These are phyloP conservation scores for Magnolia sinica DNA, from an alignment of 164 flowering plant genomes.

Conservation along the genomic window DNA sequence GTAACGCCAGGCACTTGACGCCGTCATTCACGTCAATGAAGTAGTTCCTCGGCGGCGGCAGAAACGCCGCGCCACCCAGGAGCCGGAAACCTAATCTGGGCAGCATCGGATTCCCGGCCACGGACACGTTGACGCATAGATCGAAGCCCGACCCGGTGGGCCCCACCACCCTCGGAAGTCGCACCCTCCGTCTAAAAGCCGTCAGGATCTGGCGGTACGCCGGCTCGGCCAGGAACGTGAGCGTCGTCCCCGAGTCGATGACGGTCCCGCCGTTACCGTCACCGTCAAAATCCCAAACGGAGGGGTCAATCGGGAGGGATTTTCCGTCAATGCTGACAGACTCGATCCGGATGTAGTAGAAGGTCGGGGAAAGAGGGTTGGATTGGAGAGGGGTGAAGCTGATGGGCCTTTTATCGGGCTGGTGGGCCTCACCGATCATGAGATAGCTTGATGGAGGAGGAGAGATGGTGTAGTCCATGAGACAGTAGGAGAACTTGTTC, in stretches of 20 bases:
- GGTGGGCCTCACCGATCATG: slow-evolving; percentile 40
- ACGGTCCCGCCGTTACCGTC: slow-evolving; percentile 72
- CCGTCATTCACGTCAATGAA: slow-evolving; percentile 50
- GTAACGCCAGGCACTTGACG: slow-evolving; percentile 69
- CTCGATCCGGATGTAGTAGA: slow-evolving; percentile 61
- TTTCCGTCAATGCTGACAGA: slow-evolving; percentile 38
- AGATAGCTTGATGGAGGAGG: slow-evolving; percentile 79
- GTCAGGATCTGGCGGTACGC: slow-evolving; percentile 42
- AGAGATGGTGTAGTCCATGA: slow-evolving; percentile 67
- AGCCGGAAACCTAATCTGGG: slow-evolving; percentile 57
- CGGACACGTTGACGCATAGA: slow-evolving; percentile 57
- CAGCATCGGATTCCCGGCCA: slow-evolving; percentile 22
- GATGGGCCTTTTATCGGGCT: slow-evolving; percentile 11
- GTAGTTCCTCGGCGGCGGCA: slow-evolving; percentile 63
- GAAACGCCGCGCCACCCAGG: slow-evolving; percentile 44
- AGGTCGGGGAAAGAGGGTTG: slow-evolving; percentile 62
- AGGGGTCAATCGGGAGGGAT: slow-evolving; percentile 43
- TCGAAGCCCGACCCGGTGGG: slow-evolving; percentile 41
- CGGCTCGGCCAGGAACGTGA: slow-evolving; percentile 51
- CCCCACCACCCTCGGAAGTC: slow-evolving; percentile 29
- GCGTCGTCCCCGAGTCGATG: slow-evolving; percentile 77
- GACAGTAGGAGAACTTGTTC: slow-evolving; percentile 72
- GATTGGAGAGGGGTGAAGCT: slow-evolving; percentile 55
- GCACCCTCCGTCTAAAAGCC: slow-evolving; percentile 40
- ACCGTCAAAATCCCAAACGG: slow-evolving; percentile 52